Base-by-base conservation (phyloP, 805 yeast species). In the Schwanniomyces pseudopolymorphus region DNA sequence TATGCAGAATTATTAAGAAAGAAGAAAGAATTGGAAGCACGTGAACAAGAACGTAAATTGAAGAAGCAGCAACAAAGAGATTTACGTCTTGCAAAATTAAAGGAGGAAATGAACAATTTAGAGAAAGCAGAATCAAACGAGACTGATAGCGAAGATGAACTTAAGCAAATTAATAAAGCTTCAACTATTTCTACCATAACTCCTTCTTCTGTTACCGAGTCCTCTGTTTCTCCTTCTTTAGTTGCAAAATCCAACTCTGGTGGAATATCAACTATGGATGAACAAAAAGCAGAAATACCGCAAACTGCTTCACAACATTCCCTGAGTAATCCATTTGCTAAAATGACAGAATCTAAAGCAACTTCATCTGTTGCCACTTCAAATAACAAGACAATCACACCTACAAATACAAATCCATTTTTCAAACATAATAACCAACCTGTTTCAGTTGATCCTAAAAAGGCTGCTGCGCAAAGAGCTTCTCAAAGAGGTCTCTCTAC, bases 401-500 rank as follows among this genome's bases (percentile, higher is more conserved):
- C 48, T 7, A 40, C 56, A 14, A 60, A 51, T 40, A 74, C 76
- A 42, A 78, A 78, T 50, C 87, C 89, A 43, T 84, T 84, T 58
- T 84, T 84, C 62, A 81, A 80, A 56, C 78, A 81, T 6, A 47
- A 52, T 8, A 43, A 41, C 5, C 47, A 53, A 6, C 67, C 57
- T 8, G 54, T 64, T 3, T 57, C 55, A 2, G 67, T 83, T 52
- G 88, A 84, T 57, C 68, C 79, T 0, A 73, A 73, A 50, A 80
- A 81, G 49, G 80, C 86, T 24, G 85, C 82, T 46, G 85, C 84
- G 2, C 91, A 86, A 63, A 74, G 94, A 64, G 81, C 78, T 22
- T 80, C 87, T 6, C 92, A 87, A 61, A 74, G 91, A 63, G 84
- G 84, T 3, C 56, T 69, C 36, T 66, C 67, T 7, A 65, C 59